Percentiles rank a stretch among this genome's conserved stretches.
These are phyloP conservation scores for Monosporascus sp. DNA, from an alignment of 2,329 filamentous ascomycete genomes.

Conservation along the genomic window DNA sequence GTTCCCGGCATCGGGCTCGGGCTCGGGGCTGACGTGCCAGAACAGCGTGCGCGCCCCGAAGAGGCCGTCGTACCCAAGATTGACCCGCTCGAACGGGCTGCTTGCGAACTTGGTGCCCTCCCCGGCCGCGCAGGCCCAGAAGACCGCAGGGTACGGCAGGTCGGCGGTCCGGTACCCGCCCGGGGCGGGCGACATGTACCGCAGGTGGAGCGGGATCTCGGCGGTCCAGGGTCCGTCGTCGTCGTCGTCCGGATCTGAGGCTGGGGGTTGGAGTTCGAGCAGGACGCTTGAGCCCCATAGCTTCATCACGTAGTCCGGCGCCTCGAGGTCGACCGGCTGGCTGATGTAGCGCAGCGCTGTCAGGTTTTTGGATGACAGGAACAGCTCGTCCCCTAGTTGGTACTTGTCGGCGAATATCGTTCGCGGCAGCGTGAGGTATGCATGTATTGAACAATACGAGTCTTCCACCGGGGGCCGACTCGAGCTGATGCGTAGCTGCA, in stretches of 20 bases:
- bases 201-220: conserved; percentile 76
- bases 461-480: conserved; percentile 46
- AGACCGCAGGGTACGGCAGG: conserved; percentile 78
- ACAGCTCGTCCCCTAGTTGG: conserved; percentile 71
- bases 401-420: conserved; percentile 82
- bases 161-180: conserved; percentile 50
- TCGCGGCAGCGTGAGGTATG: conserved; percentile 78
- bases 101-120: conserved; percentile 62
- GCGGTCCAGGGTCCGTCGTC: conserved; percentile 52
- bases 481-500: conserved; percentile 61
- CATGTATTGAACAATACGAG: conserved; percentile 66
- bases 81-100: conserved; percentile 81
- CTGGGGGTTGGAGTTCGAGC: conserved; percentile 63
- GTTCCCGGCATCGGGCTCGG: conserved; percentile 18
- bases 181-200: conserved; percentile 65
- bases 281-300: conserved; percentile 78
- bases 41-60: conserved; percentile 77
- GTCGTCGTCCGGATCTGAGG: conserved; percentile 27
- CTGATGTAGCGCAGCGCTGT: conserved; percentile 61
- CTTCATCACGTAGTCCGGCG: conserved; percentile 72
- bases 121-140: conserved; percentile 79
- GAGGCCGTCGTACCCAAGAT: conserved; percentile 79
- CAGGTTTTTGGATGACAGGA: conserved; percentile 77
- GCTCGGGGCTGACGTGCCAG: conserved; percentile 66
- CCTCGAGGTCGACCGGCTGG: conserved; percentile 82